phyloP scores from a whole-genome alignment of 108 stramenopile species.

The Pseudonitzschia multiseries region DNA sequence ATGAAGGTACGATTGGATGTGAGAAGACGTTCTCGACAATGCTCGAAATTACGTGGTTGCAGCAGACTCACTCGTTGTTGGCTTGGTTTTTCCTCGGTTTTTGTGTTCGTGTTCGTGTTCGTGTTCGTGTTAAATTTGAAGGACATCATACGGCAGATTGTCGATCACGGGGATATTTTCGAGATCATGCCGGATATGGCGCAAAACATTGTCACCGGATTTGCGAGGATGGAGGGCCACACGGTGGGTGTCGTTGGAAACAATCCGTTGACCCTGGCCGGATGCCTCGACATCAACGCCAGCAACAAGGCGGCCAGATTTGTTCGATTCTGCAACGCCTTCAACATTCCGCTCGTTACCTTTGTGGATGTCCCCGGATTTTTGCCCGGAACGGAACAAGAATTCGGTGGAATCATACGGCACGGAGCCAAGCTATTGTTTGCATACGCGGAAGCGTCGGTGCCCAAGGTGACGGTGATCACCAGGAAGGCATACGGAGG shows the following conservation, averaged over 20 bases:
- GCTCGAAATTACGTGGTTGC: too few relatives aligned
- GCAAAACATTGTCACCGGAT: conserved; percentile 95
- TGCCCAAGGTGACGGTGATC: conserved; percentile 98
- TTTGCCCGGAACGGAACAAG: conserved; percentile 94
- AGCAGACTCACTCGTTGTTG: not conserved
- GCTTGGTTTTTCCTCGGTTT: not conserved
- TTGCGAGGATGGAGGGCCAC: conserved; percentile 93
- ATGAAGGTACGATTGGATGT: conserved; percentile 33
- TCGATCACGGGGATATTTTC: conserved; percentile 93
- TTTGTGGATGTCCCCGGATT: conserved; percentile 99
- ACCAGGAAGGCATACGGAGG: conserved; percentile 99
- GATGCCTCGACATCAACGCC: conserved; percentile 97
- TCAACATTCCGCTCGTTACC: conserved; percentile 98
- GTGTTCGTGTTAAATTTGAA: not conserved
- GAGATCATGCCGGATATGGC: conserved; percentile 97
- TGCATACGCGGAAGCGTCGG: conserved; percentile 98
- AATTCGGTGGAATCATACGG: conserved; percentile 94
- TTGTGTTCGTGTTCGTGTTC: too few relatives aligned
- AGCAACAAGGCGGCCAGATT: conserved; percentile 97
- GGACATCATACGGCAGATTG: conserved; percentile 83
- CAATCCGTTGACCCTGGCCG: conserved; percentile 95
- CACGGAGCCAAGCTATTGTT: conserved; percentile 98
- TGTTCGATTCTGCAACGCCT: conserved; percentile 97
- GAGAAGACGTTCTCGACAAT: conserved; percentile 28
- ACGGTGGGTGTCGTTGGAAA: conserved; percentile 98